A percentile compares a stretch with the other conserved stretches of the same genome.
Conservation (phyloP, 2,329 filamentous ascomycete species). For the Purpureocillium lavendulum region DNA sequence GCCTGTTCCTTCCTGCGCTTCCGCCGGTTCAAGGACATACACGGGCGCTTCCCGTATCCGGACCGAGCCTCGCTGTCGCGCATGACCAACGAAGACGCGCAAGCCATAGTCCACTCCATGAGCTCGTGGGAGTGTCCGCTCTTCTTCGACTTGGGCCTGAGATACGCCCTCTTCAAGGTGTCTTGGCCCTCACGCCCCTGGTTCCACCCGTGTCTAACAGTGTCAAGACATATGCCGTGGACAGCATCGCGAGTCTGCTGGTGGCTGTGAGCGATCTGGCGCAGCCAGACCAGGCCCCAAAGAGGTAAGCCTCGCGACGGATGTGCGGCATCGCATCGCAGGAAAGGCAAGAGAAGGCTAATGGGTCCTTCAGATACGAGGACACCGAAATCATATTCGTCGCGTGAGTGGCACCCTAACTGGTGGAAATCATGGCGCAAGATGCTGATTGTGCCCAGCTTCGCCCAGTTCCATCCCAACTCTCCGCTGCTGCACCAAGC, state of each 20-base stretch:
- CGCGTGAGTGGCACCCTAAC: constrained; percentile 21
- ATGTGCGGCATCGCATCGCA: neutral
- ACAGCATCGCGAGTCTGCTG: constrained; percentile 27
- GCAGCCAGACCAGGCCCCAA: constrained; percentile 19
- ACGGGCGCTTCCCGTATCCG: constrained; percentile 20
- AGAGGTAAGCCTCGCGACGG: constrained; percentile 18
- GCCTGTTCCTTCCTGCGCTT: constrained; percentile 29
- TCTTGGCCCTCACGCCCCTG: no score
- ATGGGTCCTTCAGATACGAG: constrained; percentile 31
- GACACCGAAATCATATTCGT: constrained; percentile 29
- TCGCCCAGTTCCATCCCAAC: constrained; percentile 17
- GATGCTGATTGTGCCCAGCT: constrained; percentile 18
- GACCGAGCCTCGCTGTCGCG: constrained; percentile 25
- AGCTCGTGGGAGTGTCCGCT: constrained; percentile 27
- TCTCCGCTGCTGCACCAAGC: constrained; percentile 23
- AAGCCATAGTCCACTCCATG: constrained; percentile 30
- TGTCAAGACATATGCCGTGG: constrained; percentile 29
- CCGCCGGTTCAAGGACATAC: constrained; percentile 19
- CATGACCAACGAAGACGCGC: constrained; percentile 36
- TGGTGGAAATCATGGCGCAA: no score
- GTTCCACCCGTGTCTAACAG: no score
- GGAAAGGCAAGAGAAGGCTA: no score
- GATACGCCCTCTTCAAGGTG: constrained; percentile 32
- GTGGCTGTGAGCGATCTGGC: constrained; percentile 25
- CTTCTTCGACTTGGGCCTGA: constrained; percentile 25